Evolutionary conservation across 2,329 filamentous ascomycete genomes (phyloP).

Genomic region (Plenodomus lindquistii): DNA sequence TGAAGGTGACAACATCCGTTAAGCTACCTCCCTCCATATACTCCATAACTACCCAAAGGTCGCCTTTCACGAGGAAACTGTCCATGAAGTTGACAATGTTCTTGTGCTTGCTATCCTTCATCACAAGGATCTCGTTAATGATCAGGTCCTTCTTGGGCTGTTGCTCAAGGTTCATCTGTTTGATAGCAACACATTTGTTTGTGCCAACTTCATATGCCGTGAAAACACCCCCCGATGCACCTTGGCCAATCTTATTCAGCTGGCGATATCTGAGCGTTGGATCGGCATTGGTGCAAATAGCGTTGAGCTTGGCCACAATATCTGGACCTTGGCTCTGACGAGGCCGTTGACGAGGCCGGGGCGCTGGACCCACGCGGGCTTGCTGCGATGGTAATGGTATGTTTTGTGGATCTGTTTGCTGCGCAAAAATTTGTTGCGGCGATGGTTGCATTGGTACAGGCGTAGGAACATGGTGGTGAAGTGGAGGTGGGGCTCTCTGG

Average conservation of each 20-base stretch:
- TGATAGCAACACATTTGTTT: constrained; percentile 92
- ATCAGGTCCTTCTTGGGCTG: constrained; percentile 99
- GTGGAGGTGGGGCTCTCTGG: constrained; percentile 58
- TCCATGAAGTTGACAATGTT: constrained; percentile 99
- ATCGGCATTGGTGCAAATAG: constrained; percentile 88
- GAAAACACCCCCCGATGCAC: constrained; percentile 93
- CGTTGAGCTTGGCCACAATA: constrained; percentile 78
- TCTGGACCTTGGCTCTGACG: constrained; percentile 82
- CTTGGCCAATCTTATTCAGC: constrained; percentile 94
- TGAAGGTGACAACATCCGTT: constrained; percentile 98
- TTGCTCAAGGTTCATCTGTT: constrained; percentile 99
- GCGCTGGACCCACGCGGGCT: constrained; percentile 57
- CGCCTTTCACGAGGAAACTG: constrained; percentile 85
- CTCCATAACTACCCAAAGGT: constrained; percentile 99
- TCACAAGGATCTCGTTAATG: constrained; percentile 98
- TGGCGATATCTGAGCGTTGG: constrained; percentile 85
- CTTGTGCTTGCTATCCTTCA: constrained; percentile 98
- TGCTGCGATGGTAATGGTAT: constrained; percentile 54
- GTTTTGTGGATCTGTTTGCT: constrained; percentile 48
- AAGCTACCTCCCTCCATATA: constrained; percentile 98
- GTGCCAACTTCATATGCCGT: constrained; percentile 84
- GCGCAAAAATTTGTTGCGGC: constrained; percentile 55
- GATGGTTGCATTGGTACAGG: constrained; percentile 52
- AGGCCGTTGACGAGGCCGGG: constrained; percentile 74
- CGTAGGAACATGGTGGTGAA: constrained; percentile 33